Percentiles rank a stretch among this genome's conserved stretches.
Conservation (phyloP, 805 yeast species). For the Teunomyces atbi region DNA sequence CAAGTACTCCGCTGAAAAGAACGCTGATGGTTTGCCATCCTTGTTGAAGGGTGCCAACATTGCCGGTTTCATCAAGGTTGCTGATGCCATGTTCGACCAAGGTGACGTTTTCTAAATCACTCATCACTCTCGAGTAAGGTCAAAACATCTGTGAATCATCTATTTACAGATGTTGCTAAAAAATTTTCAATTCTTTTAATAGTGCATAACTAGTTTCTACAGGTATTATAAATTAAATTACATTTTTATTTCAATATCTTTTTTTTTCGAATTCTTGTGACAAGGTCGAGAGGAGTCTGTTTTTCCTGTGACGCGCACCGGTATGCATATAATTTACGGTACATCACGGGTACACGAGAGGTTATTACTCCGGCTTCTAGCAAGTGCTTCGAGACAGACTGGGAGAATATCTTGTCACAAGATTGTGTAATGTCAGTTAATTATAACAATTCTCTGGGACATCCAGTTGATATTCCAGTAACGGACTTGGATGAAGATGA, state of each 20-base stretch:
- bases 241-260: not conserved
- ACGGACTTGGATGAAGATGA: slow-evolving; percentile 53
- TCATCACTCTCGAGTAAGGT: not conserved
- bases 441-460: slow-evolving; percentile 14
- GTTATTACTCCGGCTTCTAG: not conserved
- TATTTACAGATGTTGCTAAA: not conserved
- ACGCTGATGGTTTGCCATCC: slow-evolving; percentile 70
- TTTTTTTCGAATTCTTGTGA: no score
- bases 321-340: not conserved
- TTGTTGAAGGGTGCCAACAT: slow-evolving; percentile 98
- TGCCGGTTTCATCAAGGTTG: slow-evolving; percentile 98
- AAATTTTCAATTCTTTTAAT: slow-evolving; percentile 9
- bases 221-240: not conserved
- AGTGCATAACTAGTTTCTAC: slow-evolving; percentile 7
- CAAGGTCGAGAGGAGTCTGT: no score
- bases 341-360: not conserved
- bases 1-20: slow-evolving; percentile 71
- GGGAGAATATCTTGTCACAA: not conserved
- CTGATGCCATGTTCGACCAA: slow-evolving; percentile 96
- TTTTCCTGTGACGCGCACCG: no score
- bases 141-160: no score
- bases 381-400: not conserved
- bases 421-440: slow-evolving; percentile 6
- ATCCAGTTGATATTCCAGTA: slow-evolving; percentile 53
- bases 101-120: slow-evolving; percentile 65